Evolutionary conservation across 2,329 filamentous ascomycete species (phyloP).

Genomic region (Xylariales sp.): DNA sequence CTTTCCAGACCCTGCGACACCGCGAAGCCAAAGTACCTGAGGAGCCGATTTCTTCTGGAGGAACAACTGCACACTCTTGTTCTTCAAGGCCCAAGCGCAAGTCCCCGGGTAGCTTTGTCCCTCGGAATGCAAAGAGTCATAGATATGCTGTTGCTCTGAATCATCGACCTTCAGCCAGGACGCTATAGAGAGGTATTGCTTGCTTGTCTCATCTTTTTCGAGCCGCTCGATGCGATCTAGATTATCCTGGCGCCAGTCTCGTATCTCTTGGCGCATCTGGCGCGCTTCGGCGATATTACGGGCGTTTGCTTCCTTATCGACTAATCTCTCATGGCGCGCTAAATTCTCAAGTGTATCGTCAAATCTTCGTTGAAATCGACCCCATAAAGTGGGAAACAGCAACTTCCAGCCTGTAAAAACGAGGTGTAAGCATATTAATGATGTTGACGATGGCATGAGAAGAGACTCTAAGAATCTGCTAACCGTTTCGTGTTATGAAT

Average conservation of each 20-base stretch:
- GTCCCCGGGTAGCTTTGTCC: conserved; percentile 47
- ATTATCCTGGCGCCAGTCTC: conserved; percentile 43
- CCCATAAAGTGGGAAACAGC: conserved; percentile 53
- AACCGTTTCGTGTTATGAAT: conserved; percentile 45
- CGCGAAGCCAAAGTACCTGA: conserved; percentile 13
- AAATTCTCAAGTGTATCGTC: conserved; percentile 51
- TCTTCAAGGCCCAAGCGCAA: conserved; percentile 49
- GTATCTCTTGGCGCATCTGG: conserved; percentile 42
- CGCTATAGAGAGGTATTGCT: conserved; percentile 45
- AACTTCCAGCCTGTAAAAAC: conserved; percentile 49
- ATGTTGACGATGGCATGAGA: no score
- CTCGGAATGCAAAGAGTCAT: conserved; percentile 46
- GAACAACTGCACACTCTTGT: conserved; percentile 41
- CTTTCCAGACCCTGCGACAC: conserved; percentile 12
- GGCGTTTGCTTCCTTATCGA: conserved; percentile 51
- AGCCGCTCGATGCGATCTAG: conserved; percentile 36
- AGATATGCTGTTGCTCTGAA: conserved; percentile 47
- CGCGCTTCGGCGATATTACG: conserved; percentile 44
- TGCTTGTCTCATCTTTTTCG: conserved; percentile 43
- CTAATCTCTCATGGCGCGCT: conserved; percentile 45
- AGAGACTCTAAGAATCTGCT: conserved; percentile 48
- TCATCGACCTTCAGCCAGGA: conserved; percentile 50
- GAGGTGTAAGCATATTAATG: not conserved
- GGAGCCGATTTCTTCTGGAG: not conserved
- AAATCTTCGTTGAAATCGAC: conserved; percentile 52